Percentiles rank a stretch among this genome's conserved stretches.
phyloP scores from a whole-genome alignment of 2,329 filamentous ascomycete species.

The Aspergillus phoenicis region DNA sequence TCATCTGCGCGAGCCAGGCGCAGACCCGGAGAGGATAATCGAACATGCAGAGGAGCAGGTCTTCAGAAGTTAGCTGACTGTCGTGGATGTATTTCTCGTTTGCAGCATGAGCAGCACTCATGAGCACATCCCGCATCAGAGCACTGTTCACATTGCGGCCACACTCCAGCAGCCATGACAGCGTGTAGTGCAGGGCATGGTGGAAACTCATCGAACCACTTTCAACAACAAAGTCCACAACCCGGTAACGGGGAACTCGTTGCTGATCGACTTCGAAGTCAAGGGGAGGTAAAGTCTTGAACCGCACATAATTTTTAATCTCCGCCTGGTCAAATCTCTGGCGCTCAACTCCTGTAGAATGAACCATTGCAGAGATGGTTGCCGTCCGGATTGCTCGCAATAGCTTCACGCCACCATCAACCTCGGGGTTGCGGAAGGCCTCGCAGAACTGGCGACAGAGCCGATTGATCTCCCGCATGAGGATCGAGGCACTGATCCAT shows the following conservation, averaged over 20 bases:
- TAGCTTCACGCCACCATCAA: constrained; percentile 68
- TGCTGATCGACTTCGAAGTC: constrained; percentile 67
- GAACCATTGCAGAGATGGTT: constrained; percentile 81
- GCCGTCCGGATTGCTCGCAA: constrained; percentile 68
- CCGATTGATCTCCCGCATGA: constrained; percentile 92
- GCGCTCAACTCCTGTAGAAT: constrained; percentile 86
- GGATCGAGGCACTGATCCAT: constrained; percentile 94
- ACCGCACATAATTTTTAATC: constrained; percentile 81
- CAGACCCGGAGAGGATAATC: constrained; percentile 93
- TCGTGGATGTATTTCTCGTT: constrained; percentile 60
- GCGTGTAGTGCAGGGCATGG: constrained; percentile 90
- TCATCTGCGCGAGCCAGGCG: constrained; percentile 97
- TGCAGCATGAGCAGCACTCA: constrained; percentile 65
- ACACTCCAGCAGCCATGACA: constrained; percentile 94
- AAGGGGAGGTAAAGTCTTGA: constrained; percentile 75
- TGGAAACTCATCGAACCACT: constrained; percentile 94
- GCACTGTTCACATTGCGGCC: constrained; percentile 73
- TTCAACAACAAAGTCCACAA: constrained; percentile 87
- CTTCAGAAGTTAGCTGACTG: constrained; percentile 62
- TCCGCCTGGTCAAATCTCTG: constrained; percentile 83
- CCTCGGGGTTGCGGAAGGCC: constrained; percentile 71
- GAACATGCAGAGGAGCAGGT: constrained; percentile 83
- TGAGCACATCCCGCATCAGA: constrained; percentile 68
- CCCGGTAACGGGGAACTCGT: constrained; percentile 58
- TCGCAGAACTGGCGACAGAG: constrained; percentile 87